Conservation (phyloP, 2,329 filamentous ascomycete genomes). For the Talaromyces sp. region DNA sequence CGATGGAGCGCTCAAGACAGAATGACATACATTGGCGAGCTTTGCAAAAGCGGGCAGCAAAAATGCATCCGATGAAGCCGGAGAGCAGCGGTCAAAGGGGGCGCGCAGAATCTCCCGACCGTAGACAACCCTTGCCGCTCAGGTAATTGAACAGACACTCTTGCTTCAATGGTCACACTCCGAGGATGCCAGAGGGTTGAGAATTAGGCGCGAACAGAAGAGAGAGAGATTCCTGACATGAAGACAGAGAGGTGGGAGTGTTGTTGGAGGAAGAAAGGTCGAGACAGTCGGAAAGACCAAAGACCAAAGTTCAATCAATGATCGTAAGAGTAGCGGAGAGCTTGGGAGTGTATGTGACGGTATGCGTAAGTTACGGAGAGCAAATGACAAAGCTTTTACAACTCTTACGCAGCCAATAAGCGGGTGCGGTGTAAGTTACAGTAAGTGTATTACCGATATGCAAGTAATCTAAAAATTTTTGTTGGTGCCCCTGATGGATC, state of each 20-base stretch:
- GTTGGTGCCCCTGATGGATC: background rate
- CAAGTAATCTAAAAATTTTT: background rate
- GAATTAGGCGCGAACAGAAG: background rate
- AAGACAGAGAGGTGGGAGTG: conserved; percentile 10
- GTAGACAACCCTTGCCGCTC: conserved; percentile 12
- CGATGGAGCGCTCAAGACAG: background rate
- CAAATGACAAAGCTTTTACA: background rate
- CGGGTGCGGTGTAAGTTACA: background rate
- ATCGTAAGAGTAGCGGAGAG: conserved; percentile 1
- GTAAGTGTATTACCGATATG: background rate
- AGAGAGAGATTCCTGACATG: conserved; percentile 7
- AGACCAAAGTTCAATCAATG: background rate
- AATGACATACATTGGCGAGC: conserved; percentile 5
- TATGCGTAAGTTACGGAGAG: background rate
- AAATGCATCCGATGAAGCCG: conserved; percentile 12
- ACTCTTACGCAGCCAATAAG: too few species aligned
- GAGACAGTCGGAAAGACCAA: background rate
- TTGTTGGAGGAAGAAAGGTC: background rate
- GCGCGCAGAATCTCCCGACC: conserved; percentile 7
- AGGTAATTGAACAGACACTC: background rate
- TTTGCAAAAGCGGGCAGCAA: background rate
- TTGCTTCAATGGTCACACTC: background rate
- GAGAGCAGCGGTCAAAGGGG: conserved; percentile 13
- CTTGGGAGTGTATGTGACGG: background rate
- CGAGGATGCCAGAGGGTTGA: background rate